phyloP scores from a whole-genome alignment of 129 eudicot genomes.

The Helianthus annuus region DNA sequence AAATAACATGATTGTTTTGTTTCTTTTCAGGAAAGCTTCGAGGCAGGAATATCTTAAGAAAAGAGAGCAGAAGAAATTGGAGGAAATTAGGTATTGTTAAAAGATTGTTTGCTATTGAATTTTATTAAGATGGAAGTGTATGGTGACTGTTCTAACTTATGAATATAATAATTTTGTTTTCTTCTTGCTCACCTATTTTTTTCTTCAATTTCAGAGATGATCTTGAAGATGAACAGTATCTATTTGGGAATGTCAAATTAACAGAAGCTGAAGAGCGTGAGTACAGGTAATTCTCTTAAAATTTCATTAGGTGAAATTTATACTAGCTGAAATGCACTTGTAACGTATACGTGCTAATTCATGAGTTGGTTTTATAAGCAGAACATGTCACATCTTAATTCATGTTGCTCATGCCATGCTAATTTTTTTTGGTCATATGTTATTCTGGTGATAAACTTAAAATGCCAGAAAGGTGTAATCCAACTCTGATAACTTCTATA shows the following conservation, averaged over 20 bases:
- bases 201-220: slow-evolving; percentile 67
- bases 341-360: background rate
- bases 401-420: background rate
- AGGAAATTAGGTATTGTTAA: slow-evolving; percentile 63
- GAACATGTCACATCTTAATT: background rate
- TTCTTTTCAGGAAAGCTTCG: slow-evolving; percentile 62
- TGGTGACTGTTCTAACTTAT: background rate
- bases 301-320: background rate
- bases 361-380: background rate
- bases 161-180: background rate
- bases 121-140: background rate
- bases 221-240: slow-evolving; percentile 81
- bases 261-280: slow-evolving; percentile 78
- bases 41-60: slow-evolving; percentile 94
- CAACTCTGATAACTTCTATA: background rate
- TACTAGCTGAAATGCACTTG: background rate
- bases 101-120: background rate
- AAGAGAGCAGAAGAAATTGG: slow-evolving; percentile 86
- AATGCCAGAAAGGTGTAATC: background rate
- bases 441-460: background rate
- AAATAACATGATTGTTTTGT: slow-evolving; percentile 7
- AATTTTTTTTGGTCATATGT: background rate
- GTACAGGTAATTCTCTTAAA: slow-evolving; percentile 45
- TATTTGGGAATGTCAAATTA: slow-evolving; percentile 63
- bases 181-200: background rate